Conservation (phyloP, 257 asterid species). For the Capsicum rhomboideum region DNA sequence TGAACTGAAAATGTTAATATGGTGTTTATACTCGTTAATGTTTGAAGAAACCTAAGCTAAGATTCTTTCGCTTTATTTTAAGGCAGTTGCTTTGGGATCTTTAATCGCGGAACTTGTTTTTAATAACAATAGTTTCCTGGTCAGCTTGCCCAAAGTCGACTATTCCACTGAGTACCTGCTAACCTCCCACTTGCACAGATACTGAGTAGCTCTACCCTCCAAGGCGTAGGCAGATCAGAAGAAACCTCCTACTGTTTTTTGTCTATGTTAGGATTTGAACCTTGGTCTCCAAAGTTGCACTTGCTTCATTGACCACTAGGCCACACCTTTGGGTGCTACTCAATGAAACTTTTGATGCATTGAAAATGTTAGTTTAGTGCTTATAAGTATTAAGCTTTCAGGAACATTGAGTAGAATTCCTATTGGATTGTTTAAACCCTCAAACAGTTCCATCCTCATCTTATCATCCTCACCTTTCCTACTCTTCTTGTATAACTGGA, state of each 20-base stretch:
- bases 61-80: background rate
- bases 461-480: background rate
- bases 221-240: too few species aligned
- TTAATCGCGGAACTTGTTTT: too few species aligned
- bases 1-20: too few species aligned
- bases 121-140: background rate
- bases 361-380: background rate
- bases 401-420: background rate
- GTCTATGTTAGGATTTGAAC: too few species aligned
- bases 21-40: too few species aligned
- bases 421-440: background rate
- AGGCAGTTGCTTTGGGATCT: too few species aligned
- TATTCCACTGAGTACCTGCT: background rate
- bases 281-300: too few species aligned
- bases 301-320: background rate
- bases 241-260: too few species aligned
- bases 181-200: too few species aligned
- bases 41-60: background rate
- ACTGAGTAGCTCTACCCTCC: too few species aligned
- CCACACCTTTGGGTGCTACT: background rate
- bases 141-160: background rate
- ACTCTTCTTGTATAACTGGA: background rate
- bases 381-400: background rate
- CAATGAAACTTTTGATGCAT: background rate
- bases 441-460: background rate